phyloP scores from a whole-genome alignment of 768 basidiomycete species.

The Hericium coralloides region DNA sequence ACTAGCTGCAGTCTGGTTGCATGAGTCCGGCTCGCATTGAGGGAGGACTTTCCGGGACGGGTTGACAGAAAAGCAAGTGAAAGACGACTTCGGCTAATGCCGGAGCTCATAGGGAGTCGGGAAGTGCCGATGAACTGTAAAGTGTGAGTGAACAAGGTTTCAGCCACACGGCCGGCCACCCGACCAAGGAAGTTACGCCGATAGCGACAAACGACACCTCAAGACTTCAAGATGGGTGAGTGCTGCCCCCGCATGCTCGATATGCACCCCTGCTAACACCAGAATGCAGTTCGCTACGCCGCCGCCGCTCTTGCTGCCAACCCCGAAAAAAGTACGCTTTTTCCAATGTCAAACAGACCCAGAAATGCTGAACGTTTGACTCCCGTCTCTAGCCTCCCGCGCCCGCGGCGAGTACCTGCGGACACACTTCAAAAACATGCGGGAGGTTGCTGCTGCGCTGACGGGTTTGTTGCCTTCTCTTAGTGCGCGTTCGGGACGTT shows the following conservation, averaged over 20 bases:
- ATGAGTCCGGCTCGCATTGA: too few species aligned
- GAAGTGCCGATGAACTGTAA: neutral
- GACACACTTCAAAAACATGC: slow-evolving; percentile 99
- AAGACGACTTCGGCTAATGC: too few species aligned
- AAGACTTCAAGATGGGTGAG: slow-evolving; percentile 32
- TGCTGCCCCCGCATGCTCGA: slow-evolving; percentile 4
- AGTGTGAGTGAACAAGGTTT: neutral
- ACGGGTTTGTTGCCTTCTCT: slow-evolving; percentile 48
- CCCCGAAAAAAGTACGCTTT: slow-evolving; percentile 85
- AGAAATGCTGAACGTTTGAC: slow-evolving; percentile 6
- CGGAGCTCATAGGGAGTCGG: neutral
- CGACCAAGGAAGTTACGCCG: neutral
- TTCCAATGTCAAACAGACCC: slow-evolving; percentile 7
- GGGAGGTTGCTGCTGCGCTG: slow-evolving; percentile 93
- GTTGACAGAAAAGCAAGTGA: too few species aligned
- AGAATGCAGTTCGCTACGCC: slow-evolving; percentile 79
- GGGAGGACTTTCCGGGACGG: too few species aligned
- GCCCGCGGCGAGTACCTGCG: slow-evolving; percentile 96
- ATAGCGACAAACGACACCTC: slow-evolving; percentile 13
- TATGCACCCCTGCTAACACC: slow-evolving; percentile 6
- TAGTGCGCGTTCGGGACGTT: slow-evolving; percentile 1
- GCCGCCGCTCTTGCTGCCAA: slow-evolving; percentile 79
- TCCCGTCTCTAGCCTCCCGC: slow-evolving; percentile 55
- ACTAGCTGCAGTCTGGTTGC: too few species aligned
- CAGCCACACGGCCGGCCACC: neutral